These are phyloP conservation scores for Epipyxis sp. DNA, from an alignment of 108 stramenopile species.

Conservation along the genomic window DNA sequence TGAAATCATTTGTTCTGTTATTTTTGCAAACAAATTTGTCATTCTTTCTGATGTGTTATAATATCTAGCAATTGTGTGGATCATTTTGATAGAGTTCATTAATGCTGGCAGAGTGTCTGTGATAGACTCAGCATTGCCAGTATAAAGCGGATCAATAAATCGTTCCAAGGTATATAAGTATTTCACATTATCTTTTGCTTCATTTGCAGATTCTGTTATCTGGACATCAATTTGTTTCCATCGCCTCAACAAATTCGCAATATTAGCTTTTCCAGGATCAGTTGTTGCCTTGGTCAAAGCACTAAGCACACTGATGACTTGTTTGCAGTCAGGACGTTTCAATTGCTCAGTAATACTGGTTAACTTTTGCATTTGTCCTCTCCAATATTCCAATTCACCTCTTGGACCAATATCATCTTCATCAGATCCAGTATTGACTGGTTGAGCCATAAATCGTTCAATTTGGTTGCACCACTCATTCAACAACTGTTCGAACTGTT, in stretches of 20 bases:
- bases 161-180: constrained; percentile 77
- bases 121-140: constrained; percentile 70
- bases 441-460: constrained; percentile 62
- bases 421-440: background rate
- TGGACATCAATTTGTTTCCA: constrained; percentile 80
- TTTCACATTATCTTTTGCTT: constrained; percentile 87
- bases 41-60: constrained; percentile 65
- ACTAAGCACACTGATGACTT: constrained; percentile 66
- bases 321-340: constrained; percentile 69
- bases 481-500: constrained; percentile 65
- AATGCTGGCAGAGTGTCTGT: constrained; percentile 81
- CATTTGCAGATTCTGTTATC: constrained; percentile 82
- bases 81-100: constrained; percentile 87
- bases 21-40: constrained; percentile 71
- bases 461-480: constrained; percentile 82
- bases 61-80: constrained; percentile 78
- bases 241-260: constrained; percentile 59
- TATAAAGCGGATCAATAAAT: constrained; percentile 81
- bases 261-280: constrained; percentile 58
- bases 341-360: constrained; percentile 78
- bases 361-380: constrained; percentile 72
- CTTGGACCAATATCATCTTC: constrained; percentile 69
- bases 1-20: constrained; percentile 81
- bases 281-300: constrained; percentile 61
- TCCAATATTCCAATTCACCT: constrained; percentile 78